These are phyloP conservation scores for Chrysosporium keratinophilum DNA, from an alignment of 2,329 filamentous ascomycete species.

Conservation along the genomic window DNA sequence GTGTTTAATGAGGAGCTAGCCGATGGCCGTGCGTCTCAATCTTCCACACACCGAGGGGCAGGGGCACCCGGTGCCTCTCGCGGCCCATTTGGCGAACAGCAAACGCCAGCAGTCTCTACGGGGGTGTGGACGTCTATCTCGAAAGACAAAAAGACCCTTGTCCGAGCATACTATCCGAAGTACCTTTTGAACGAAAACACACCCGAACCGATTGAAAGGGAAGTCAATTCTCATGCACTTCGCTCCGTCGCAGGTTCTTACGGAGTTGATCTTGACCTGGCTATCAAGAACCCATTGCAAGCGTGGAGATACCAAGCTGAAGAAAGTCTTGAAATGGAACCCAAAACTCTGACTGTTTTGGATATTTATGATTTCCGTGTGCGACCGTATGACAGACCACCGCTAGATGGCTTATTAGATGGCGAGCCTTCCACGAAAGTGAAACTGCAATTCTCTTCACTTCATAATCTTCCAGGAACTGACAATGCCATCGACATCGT, in stretches of 20 bases:
- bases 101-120: constrained; percentile 27
- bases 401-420: constrained; percentile 28
- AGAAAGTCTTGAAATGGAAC: not conserved
- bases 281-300: constrained; percentile 50
- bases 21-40: constrained; percentile 29
- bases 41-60: constrained; percentile 20
- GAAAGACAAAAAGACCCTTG: constrained; percentile 53
- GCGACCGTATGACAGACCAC: constrained; percentile 31
- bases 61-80: not conserved
- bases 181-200: constrained; percentile 26
- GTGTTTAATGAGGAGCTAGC: constrained; percentile 84
- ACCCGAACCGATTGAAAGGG: constrained; percentile 27
- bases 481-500: constrained; percentile 51
- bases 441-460: constrained; percentile 26
- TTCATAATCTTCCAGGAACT: constrained; percentile 32
- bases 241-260: constrained; percentile 44
- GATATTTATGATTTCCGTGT: constrained; percentile 35
- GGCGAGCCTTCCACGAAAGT: constrained; percentile 16
- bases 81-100: constrained; percentile 13
- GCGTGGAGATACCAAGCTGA: constrained; percentile 38
- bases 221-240: constrained; percentile 52
- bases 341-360: constrained; percentile 20
- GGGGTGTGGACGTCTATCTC: constrained; percentile 34
- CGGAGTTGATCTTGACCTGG: constrained; percentile 58
- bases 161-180: constrained; percentile 60